Base-by-base conservation (phyloP, 768 basidiomycete species). In the Mycena polygramma region DNA sequence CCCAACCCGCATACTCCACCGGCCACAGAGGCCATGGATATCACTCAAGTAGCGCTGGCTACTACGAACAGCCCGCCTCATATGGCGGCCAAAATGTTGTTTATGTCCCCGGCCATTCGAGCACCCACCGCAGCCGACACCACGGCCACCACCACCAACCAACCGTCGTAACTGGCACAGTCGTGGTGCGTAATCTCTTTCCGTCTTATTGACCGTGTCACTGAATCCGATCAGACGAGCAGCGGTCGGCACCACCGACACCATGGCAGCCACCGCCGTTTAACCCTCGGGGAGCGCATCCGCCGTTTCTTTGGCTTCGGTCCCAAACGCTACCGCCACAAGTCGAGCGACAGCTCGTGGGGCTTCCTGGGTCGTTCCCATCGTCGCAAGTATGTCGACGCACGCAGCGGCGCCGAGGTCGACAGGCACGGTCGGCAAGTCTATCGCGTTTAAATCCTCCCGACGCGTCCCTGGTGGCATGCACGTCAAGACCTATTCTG, bases 371-470 rank as follows among this genome's bases (percentile, higher is more conserved):
- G 88, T 1, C 85, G 83, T 69, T 88, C 87, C 30, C 82, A 83
- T 24, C 80, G 86, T 67, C 83, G 82, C 59, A 79, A 83, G 69
- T 89, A 87, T 74, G 77, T 83, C n/a, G 87, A 89, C 76, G 82
- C 85, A 17, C 77, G 80, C 22, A 86, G 83, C 20, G 87, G 87
- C 8, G 81, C 73, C 20, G 87, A 88, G 74, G 89, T 89, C 58
- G 89, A 90, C 79, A 79, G 85, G 72, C 79, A 86, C 45, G 90
- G 91, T 65, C 83, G 87, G 61, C 87, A 86, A 26, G 79, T 90
- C 61, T 85, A 87, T 77, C 81, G 86, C 57, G 80, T 87, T 54
- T 87, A 73, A 83, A 39, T 14, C 9, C 19, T 30, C 7, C 48
- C 30, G 45, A 36, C 15, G 19, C 46, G 39, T 41, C 48, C 7